Conservation (phyloP, 1,139 yeast genomes). For the Candida sp. region DNA sequence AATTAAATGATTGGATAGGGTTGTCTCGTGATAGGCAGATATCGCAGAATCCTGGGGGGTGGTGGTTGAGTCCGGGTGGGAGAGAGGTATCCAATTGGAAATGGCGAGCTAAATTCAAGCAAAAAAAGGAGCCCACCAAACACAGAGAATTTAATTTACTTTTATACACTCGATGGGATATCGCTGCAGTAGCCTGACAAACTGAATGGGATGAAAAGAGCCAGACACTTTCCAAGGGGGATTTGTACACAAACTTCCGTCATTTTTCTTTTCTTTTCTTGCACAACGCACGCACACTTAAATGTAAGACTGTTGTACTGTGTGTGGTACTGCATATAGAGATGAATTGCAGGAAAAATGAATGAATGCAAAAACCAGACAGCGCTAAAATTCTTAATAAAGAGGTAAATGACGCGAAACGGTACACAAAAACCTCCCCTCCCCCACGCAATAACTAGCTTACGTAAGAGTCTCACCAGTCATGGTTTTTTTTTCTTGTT, state of each 20-base stretch:
- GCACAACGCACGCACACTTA: no score
- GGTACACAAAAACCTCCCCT: not conserved
- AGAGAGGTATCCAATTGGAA: not conserved
- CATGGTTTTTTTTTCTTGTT: not conserved
- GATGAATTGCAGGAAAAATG: no score
- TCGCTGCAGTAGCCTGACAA: not conserved
- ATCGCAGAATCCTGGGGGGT: not conserved
- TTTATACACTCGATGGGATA: not conserved
- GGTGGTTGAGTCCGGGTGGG: not conserved
- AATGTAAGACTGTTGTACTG: not conserved
- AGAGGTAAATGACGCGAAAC: not conserved
- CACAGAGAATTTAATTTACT: not conserved
- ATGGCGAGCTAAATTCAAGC: not conserved
- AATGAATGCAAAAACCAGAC: not conserved
- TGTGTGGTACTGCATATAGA: not conserved
- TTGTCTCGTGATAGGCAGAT: not conserved
- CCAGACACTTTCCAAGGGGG: not conserved
- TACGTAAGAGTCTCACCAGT: not conserved
- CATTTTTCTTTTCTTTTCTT: no score
- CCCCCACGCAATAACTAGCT: not conserved
- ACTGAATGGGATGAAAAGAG: not conserved
- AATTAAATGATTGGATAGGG: not conserved
- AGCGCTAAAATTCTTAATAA: not conserved
- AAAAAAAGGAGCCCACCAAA: not conserved
- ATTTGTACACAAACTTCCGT: no score